Conservation (phyloP, 768 basidiomycete species). For the Rhodotorula diobovata region DNA sequence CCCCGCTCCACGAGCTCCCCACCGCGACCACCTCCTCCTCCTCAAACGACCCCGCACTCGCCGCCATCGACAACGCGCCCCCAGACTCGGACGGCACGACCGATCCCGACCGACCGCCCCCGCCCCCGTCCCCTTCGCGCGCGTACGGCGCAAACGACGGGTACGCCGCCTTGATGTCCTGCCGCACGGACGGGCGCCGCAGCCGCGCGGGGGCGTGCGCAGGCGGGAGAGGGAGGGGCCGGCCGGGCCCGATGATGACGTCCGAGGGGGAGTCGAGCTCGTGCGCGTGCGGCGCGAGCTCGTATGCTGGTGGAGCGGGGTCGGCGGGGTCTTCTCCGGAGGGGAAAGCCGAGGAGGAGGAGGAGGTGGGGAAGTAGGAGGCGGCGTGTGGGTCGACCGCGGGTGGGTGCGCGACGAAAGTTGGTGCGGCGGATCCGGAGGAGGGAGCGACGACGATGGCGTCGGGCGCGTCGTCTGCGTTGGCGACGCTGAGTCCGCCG, state of each 20-base stretch:
- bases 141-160: neutral
- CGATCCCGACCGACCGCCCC: too few relatives aligned
- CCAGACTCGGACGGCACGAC: neutral
- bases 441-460: too few relatives aligned
- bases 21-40: neutral
- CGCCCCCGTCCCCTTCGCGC: too few relatives aligned
- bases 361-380: too few relatives aligned
- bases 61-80: neutral
- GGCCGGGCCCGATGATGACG: constrained; percentile 6
- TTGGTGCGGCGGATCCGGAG: too few relatives aligned
- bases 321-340: neutral
- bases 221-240: neutral
- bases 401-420: too few relatives aligned
- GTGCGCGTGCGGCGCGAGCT: neutral
- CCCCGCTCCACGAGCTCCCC: neutral
- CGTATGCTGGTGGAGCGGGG: constrained; percentile 13
- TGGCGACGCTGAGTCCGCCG: neutral
- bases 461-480: neutral
- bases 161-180: neutral
- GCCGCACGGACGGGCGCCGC: neutral
- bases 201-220: neutral
- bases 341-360: neutral
- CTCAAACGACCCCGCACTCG: neutral
- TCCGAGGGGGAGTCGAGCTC: constrained; percentile 5
- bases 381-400: too few relatives aligned